Base-by-base conservation (phyloP, 371 early-diverging fungal genomes). In the Mortierella sp. region DNA sequence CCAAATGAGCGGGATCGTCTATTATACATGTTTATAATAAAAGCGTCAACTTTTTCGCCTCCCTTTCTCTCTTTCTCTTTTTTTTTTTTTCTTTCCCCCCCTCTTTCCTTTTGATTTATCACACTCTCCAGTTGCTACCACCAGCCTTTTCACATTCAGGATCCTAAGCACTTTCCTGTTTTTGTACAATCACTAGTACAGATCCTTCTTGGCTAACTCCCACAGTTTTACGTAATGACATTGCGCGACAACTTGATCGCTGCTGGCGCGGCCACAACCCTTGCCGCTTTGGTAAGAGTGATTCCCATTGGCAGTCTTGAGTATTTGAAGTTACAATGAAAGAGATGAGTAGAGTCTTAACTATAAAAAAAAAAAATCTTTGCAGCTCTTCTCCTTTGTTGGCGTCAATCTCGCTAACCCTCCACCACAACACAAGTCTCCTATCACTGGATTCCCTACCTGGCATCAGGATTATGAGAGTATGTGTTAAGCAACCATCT, bases 361-460 rank as follows among this genome's bases (percentile, higher is more conserved):
- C 10, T 28, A 18, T 40, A 43, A 9, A 60, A n/a, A 57, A 18
- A 20, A 47, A 14, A 18, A 20, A 20, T 12, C 5, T 58, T 16
- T 2, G 40, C 69, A 78, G 78, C 12, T 69, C 20, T 54, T 57
- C 30, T 69, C 70, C 3, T 78, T 74, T 35, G 26, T 75, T 6
- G 80, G 71, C 18, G 67, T 70, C 66, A 64, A 72, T 26, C 0
- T 69, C 20, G 18, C 20, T 14, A 45, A 70, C 54, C 78, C 79
- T 18, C 84, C 84, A 62, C 40, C 62, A 14, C 80, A 84, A 60
- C 68, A 71, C 60, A 76, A 43, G n/a, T 68, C 69, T 12, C 79
- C 80, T 18, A 37, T 79, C 32, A 76, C 84, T 5, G 77, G 81
- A 39, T 84, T 61, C 60, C 84, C 84, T 18, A 73, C 73, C 32